Base-by-base conservation (phyloP, 2,329 filamentous ascomycete genomes). In the Coniochaeta hoffmannii region DNA sequence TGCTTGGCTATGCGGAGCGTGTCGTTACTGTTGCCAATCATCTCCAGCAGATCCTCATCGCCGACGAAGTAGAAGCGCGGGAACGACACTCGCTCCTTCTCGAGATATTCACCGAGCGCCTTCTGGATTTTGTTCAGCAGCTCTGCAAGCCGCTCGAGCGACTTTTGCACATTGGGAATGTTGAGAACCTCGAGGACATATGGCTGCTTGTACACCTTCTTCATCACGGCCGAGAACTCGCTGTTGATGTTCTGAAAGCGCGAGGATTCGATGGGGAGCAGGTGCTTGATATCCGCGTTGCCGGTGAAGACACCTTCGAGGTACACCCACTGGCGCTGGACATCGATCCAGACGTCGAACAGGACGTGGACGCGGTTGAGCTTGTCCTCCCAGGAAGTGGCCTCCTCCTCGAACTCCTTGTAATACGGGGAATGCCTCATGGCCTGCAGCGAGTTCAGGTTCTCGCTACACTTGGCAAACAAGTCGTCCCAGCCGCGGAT, bases 271-370 rank as follows among this genome's bases (percentile, higher is more conserved):
- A 96, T 92, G 4, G 95, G 95, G 22, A 99, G 82, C 53, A 99
- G 78, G 69, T 97, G 93, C 73, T 97, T 99, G 77, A 99, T 99
- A 67, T 99, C 94, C 36, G 90, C 93, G 67, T 99, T 99, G 57
- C 94, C 94, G 1, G 93, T 97, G 69, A 99, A 99, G 32, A 99
- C 94, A 62, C 94, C 94, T 73, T 99, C 95, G 5, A 99, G 83
- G 69, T 99, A 99, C 8, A 99, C 94, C 94, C 94, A 99, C 74
- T 99, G 94, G 59, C 95, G 88, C 71, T 99, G 94, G n/a, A 99
- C 95, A 72, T 99, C 95, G 64, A 99, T 99, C 95, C 95, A 99
- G 15, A 99, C 92, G 69, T 99, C 94, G 66, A 99, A 99, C 10
- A 99, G 81, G 15, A 99, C 90, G 68, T 99, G 94, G 2, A 99